phyloP scores from a whole-genome alignment of 1,284 basidiomycete genomes.

The Irpex rosettiformis region DNA sequence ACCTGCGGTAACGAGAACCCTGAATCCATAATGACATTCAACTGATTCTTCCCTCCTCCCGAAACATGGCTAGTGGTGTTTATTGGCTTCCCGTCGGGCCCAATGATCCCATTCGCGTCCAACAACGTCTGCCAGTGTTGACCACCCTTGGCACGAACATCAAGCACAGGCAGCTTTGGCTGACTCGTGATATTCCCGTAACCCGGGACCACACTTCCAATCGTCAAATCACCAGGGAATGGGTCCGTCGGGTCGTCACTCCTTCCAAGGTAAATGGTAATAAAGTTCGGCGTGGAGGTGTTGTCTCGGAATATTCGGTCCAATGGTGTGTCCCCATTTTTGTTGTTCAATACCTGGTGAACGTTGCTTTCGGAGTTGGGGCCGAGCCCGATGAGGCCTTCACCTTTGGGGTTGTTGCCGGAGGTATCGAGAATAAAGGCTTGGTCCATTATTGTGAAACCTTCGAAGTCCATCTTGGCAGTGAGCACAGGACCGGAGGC shows the following conservation, averaged over 20 bases:
- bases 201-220: slow-evolving; percentile 30
- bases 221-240: slow-evolving; percentile 36
- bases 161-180: slow-evolving; percentile 31
- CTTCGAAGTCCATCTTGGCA: slow-evolving; percentile 50
- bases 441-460: slow-evolving; percentile 50
- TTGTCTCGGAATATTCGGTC: slow-evolving; percentile 64
- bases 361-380: slow-evolving; percentile 33
- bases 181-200: slow-evolving; percentile 32
- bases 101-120: slow-evolving; percentile 35
- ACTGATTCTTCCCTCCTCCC: slow-evolving; percentile 39
- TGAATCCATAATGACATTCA: slow-evolving; percentile 61
- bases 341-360: slow-evolving; percentile 20
- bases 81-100: slow-evolving; percentile 42
- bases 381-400: slow-evolving; percentile 38
- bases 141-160: slow-evolving; percentile 20
- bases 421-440: slow-evolving; percentile 42
- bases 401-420: slow-evolving; percentile 21
- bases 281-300: slow-evolving; percentile 48
- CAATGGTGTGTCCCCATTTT: slow-evolving; percentile 45
- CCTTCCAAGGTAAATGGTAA: slow-evolving; percentile 45
- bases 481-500: slow-evolving; percentile 50
- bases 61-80: slow-evolving; percentile 35
- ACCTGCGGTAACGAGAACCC: slow-evolving; percentile 70
- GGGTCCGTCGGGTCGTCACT: slow-evolving; percentile 28
- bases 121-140: slow-evolving; percentile 37